Evolutionary conservation across 495 filamentous ascomycete genomes (phyloP).

Genomic region (Talaromyces liani): DNA sequence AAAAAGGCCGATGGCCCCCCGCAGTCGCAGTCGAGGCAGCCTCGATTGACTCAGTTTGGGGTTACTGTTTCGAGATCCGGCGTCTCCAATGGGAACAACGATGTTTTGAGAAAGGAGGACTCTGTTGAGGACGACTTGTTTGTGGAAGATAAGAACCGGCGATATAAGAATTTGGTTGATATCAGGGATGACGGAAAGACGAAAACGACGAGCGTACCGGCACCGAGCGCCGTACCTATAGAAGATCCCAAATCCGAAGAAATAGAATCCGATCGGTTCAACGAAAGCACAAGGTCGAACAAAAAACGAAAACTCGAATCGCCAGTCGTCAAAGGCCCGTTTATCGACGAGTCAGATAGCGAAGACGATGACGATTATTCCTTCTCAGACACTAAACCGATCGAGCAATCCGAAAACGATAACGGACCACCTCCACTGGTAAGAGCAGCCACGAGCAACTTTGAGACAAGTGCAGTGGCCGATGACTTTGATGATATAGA

Average conservation of each 20-base stretch:
- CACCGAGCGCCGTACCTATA: neutral
- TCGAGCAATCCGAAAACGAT: slow-evolving; percentile 8
- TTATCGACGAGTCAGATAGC: slow-evolving; percentile 62
- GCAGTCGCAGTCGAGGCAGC: slow-evolving; percentile 26
- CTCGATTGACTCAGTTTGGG: slow-evolving; percentile 36
- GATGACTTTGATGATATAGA: slow-evolving; percentile 63
- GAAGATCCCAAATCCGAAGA: slow-evolving; percentile 10
- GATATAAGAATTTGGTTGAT: slow-evolving; percentile 6
- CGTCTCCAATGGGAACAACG: slow-evolving; percentile 14
- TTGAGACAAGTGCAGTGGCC: slow-evolving; percentile 25
- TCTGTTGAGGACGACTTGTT: slow-evolving; percentile 31
- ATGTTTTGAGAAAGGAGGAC: slow-evolving; percentile 11
- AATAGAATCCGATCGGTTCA: slow-evolving; percentile 17
- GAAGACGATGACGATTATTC: slow-evolving; percentile 29
- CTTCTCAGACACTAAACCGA: neutral
- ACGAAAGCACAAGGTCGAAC: slow-evolving; percentile 20
- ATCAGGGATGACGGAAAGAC: slow-evolving; percentile 2
- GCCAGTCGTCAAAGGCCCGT: slow-evolving; percentile 37
- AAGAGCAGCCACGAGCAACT: slow-evolving; percentile 49
- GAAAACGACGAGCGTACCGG: neutral
- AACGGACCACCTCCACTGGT: slow-evolving; percentile 35
- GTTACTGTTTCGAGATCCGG: slow-evolving; percentile 14
- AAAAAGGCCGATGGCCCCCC: slow-evolving; percentile 54
- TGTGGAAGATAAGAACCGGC: slow-evolving; percentile 32
- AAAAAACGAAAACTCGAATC: slow-evolving; percentile 36